These are phyloP conservation scores for Aquilaria agallochum DNA, from an alignment of 441 rosid species.

Conservation along the genomic window DNA sequence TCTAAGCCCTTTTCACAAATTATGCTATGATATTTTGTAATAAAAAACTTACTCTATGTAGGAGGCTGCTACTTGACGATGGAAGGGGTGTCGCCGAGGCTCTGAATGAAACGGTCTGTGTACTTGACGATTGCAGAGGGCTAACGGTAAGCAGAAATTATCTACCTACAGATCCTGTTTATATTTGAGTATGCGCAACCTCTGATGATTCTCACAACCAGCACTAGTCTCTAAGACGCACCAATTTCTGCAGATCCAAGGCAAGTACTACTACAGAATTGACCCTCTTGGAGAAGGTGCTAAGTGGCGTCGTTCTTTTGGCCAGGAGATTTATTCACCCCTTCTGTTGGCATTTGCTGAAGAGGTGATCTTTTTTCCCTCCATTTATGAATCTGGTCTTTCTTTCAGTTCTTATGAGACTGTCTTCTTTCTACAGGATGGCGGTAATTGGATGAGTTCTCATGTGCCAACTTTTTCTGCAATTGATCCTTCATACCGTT, in stretches of 20 bases:
- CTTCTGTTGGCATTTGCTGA: constrained; percentile 66
- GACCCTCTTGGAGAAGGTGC: constrained; percentile 71
- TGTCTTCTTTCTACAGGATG: constrained; percentile 37
- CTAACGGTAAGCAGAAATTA: constrained; percentile 54
- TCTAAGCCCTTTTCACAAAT: neutral
- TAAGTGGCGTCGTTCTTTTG: constrained; percentile 72
- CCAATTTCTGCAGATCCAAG: constrained; percentile 42
- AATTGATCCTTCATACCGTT: constrained; percentile 52
- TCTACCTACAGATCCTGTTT: constrained; percentile 1
- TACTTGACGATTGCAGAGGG: constrained; percentile 64
- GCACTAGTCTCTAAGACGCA: neutral
- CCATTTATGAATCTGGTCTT: constrained; percentile 3
- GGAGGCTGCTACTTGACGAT: constrained; percentile 96
- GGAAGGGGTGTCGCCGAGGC: constrained; percentile 90
- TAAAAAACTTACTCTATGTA: constrained; percentile 22
- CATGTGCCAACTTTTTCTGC: constrained; percentile 46
- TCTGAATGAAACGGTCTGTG: constrained; percentile 89
- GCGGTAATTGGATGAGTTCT: constrained; percentile 45
- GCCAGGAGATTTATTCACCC: constrained; percentile 74
- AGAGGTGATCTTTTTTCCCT: constrained; percentile 33
- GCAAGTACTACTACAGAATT: constrained; percentile 52
- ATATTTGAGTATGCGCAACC: neutral
- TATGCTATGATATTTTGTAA: too few relatives aligned
- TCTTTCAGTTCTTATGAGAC: constrained; percentile 19
- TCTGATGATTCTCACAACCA: constrained; percentile 3